A percentile compares a stretch with the other conserved stretches of the same genome.
Evolutionary conservation across 2,329 filamentous ascomycete genomes (phyloP).

Genomic region (Bipolaris bicolor): DNA sequence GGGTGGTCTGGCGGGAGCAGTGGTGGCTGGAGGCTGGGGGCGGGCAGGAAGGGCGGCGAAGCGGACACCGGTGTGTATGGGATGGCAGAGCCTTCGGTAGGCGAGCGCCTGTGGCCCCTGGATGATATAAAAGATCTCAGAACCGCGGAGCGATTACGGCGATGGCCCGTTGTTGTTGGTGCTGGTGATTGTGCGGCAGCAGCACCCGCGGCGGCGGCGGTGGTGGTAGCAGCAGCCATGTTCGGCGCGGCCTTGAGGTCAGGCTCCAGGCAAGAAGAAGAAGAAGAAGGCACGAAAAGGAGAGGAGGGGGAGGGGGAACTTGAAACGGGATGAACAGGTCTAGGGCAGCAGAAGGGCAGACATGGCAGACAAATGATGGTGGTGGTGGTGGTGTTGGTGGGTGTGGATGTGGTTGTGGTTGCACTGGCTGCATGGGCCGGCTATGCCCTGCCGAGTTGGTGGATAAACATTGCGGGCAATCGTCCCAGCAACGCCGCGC

Average conservation of each 20-base stretch:
- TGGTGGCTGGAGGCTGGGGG: slow-evolving; percentile 41
- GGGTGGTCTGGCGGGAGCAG: slow-evolving; percentile 60
- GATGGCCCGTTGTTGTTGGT: slow-evolving; percentile 35
- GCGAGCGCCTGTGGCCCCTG: slow-evolving; percentile 57
- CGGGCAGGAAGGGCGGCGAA: slow-evolving; percentile 33
- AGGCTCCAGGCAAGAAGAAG: slow-evolving; percentile 5
- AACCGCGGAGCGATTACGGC: slow-evolving; percentile 51
- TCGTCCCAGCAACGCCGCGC: slow-evolving; percentile 26
- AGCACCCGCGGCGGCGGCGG: background rate
- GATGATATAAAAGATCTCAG: slow-evolving; percentile 58
- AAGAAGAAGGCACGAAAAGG: slow-evolving; percentile 13
- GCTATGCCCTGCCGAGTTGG: slow-evolving; percentile 17
- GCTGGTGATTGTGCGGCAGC: slow-evolving; percentile 4
- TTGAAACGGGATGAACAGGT: slow-evolving; percentile 20
- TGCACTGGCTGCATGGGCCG: slow-evolving; percentile 7
- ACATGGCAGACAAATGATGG: slow-evolving; percentile 32
- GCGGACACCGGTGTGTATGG: slow-evolving; percentile 26
- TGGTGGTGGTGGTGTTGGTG: slow-evolving; percentile 15
- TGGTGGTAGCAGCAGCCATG: slow-evolving; percentile 27
- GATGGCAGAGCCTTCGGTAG: slow-evolving; percentile 49
- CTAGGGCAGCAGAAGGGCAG: slow-evolving; percentile 31
- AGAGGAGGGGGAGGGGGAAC: slow-evolving; percentile 21
- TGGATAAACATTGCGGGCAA: slow-evolving; percentile 24
- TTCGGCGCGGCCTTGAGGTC: slow-evolving; percentile 31
- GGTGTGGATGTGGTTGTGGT: slow-evolving; percentile 2